Percentiles rank a stretch among this genome's conserved stretches.
Evolutionary conservation across 768 basidiomycete species (phyloP).

Genomic region (Leccinum truebloodii): DNA sequence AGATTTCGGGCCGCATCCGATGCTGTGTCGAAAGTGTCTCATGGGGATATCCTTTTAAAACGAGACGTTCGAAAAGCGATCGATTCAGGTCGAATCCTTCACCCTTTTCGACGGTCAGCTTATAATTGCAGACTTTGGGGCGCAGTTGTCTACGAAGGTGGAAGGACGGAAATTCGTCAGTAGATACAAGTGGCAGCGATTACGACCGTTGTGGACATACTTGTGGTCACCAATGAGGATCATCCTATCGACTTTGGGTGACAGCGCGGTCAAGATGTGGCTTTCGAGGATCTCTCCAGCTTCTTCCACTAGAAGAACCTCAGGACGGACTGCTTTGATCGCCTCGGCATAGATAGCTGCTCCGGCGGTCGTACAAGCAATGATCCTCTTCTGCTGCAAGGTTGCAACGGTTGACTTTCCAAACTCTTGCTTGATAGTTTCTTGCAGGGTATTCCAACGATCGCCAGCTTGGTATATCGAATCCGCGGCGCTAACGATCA

Average conservation of each 20-base stretch:
- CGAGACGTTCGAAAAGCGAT: conserved; percentile 68
- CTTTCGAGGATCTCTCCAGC: conserved; percentile 73
- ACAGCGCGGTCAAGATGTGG: conserved; percentile 61
- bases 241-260: conserved; percentile 45
- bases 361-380: conserved; percentile 69
- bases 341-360: conserved; percentile 57
- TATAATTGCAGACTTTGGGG: conserved; percentile 69
- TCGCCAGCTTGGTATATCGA: conserved; percentile 30
- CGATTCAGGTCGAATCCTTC: conserved; percentile 66
- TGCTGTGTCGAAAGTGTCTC: conserved; percentile 57
- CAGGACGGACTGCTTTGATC: conserved; percentile 45
- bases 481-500: conserved; percentile 34
- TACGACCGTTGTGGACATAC: conserved; percentile 34
- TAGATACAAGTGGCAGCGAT: neutral
- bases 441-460: conserved; percentile 40
- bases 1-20: conserved; percentile 75
- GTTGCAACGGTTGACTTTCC: conserved; percentile 32
- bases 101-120: conserved; percentile 65
- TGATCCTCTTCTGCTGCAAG: conserved; percentile 51
- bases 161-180: no score
- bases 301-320: conserved; percentile 65
- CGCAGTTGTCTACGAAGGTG: conserved; percentile 55
- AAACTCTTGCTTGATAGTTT: conserved; percentile 36
- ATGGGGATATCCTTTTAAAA: conserved; percentile 62
- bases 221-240: conserved; percentile 75